These are phyloP conservation scores for Saitozyma podzolica DNA, from an alignment of 768 basidiomycete genomes.

Conservation along the genomic window DNA sequence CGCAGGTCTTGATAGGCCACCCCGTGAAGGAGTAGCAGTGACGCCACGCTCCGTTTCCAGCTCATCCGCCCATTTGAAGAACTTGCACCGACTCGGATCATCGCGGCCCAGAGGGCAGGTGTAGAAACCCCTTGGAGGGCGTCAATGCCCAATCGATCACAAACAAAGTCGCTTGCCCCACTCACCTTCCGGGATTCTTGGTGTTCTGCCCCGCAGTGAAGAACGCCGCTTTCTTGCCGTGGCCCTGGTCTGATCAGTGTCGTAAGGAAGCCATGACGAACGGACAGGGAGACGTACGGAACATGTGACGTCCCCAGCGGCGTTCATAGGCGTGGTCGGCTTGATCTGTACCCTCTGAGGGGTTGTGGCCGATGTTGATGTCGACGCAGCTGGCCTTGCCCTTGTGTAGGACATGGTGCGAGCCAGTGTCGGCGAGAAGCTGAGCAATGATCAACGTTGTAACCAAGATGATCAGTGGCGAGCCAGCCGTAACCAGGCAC, in stretches of 20 bases:
- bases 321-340: slow-evolving; percentile 16
- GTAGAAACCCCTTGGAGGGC: slow-evolving; percentile 31
- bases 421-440: no score
- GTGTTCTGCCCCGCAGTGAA: slow-evolving; percentile 32
- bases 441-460: no score
- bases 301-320: slow-evolving; percentile 12
- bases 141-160: neutral
- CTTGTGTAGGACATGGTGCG: no score
- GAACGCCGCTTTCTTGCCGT: slow-evolving; percentile 22
- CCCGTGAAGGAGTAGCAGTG: neutral
- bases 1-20: neutral
- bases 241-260: slow-evolving; percentile 18
- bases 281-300: slow-evolving; percentile 1
- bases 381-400: no score
- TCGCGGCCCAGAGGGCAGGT: slow-evolving; percentile 31
- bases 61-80: slow-evolving; percentile 48
- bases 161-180: neutral
- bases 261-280: neutral
- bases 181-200: slow-evolving; percentile 45
- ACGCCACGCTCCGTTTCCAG: slow-evolving; percentile 3
- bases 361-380: neutral
- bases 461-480: no score
- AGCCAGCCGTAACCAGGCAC: neutral
- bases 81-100: slow-evolving; percentile 40
- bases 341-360: slow-evolving; percentile 24